Evolutionary conservation across 352 stramenopile genomes (phyloP), one percentile per base, ranked within the genome.

Genomic region (Globisporangium canariense): DNA sequence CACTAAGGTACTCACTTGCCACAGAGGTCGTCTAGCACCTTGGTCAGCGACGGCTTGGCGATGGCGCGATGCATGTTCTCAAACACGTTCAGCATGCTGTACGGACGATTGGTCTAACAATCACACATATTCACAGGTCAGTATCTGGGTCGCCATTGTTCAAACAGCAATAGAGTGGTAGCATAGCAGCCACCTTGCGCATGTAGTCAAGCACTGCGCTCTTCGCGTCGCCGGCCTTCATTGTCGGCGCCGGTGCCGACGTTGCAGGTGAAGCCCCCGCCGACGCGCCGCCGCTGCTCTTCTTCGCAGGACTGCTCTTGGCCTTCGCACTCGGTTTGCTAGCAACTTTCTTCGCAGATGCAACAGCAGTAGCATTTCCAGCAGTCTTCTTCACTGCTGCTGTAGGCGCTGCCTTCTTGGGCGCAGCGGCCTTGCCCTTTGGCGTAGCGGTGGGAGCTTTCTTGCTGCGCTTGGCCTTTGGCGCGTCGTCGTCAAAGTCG

Each of bases 81-180:
- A 60, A 91, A 94, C 62, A 94, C 80, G 71, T 94, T 94, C 9
- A 94, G 71, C 66, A 92, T 68, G 70, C 83, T 94, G 69, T 92
- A 94, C 58, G 86, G 83, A 8, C 86, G 79, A 67, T 94, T 94
- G 1, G 75, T 89, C 84, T 92, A 22, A 36, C 9, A 1, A 55
- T 20, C 54, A 68, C 43, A 49, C 51, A 56, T 7, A 51, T 6
- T 52, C 10, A n/a, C 60, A 64, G 66, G 16, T 63, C 9, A 71
- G 52, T 25, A 59, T 5, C 18, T 58, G 25, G 10, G 28, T 38
- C 28, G 22, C 2, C 51, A 62, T 34, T 61, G n/a, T 28, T 28
- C 11, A 32, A 62, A 60, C 25, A 28, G 1, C 25, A 28, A 28
- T 28, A 28, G 25, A 28, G 25, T 28, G 25, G 2, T 49, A 54